phyloP scores from a whole-genome alignment of 768 basidiomycete species.

The Crepidotus variabilis region DNA sequence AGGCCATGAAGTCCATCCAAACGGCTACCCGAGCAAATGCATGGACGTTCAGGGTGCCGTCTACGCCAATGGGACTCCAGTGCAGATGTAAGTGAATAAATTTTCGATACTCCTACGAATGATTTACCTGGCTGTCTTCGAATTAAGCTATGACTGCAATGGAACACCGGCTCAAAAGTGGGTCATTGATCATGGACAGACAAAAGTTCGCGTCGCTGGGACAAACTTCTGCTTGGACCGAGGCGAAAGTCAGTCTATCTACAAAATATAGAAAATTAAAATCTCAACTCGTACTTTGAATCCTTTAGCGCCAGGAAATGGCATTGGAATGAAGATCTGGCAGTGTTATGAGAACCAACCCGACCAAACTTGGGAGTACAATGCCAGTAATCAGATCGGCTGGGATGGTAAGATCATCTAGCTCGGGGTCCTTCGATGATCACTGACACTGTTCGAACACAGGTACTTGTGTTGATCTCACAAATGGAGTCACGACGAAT shows the following conservation, averaged over 20 bases:
- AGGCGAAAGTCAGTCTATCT: slow-evolving; percentile 15
- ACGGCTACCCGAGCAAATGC: neutral
- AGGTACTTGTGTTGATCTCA: slow-evolving; percentile 21
- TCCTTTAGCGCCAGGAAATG: slow-evolving; percentile 13
- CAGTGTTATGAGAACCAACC: slow-evolving; percentile 15
- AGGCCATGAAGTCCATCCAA: neutral
- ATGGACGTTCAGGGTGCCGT: neutral
- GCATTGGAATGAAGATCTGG: slow-evolving; percentile 22
- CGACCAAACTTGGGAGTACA: slow-evolving; percentile 17
- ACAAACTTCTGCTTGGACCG: slow-evolving; percentile 25
- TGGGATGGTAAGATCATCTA: slow-evolving; percentile 9
- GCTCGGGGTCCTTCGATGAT: neutral
- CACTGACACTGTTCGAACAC: neutral
- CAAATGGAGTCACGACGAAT: slow-evolving; percentile 16
- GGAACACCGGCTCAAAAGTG: slow-evolving; percentile 23
- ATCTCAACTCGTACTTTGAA: neutral
- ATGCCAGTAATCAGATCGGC: slow-evolving; percentile 9
- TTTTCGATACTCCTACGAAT: neutral
- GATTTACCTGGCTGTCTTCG: neutral
- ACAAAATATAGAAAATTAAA: neutral
- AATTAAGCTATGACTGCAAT: slow-evolving; percentile 23
- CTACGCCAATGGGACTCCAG: neutral
- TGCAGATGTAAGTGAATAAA: neutral
- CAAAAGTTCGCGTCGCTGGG: slow-evolving; percentile 17
- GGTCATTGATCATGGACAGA: slow-evolving; percentile 15